phyloP scores from a whole-genome alignment of 768 basidiomycete genomes.

The Collybiopsis confluens region DNA sequence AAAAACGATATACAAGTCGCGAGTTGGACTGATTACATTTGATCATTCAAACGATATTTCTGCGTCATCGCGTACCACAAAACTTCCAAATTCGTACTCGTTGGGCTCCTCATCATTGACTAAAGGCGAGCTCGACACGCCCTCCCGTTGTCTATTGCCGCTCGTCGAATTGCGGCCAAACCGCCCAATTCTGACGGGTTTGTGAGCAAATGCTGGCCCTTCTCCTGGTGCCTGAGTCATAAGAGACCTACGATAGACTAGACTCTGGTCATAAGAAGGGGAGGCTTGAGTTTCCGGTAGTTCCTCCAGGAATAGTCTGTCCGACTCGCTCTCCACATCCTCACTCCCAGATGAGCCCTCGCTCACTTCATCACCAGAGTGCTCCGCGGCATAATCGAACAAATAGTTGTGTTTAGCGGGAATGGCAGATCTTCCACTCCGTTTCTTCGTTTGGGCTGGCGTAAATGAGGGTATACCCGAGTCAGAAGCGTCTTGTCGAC shows the following conservation, averaged over 20 bases:
- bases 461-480: constrained; percentile 5
- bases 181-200: constrained; percentile 41
- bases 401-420: constrained; percentile 30
- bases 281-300: constrained; percentile 64
- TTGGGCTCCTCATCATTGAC: constrained; percentile 49
- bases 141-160: constrained; percentile 19
- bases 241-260: constrained; percentile 67
- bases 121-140: constrained; percentile 60
- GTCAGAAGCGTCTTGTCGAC: constrained; percentile 21
- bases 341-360: constrained; percentile 54
- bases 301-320: constrained; percentile 62
- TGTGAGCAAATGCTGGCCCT: constrained; percentile 51
- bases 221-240: constrained; percentile 59
- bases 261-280: constrained; percentile 68
- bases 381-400: constrained; percentile 67
- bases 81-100: constrained; percentile 70
- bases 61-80: constrained; percentile 76
- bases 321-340: constrained; percentile 61
- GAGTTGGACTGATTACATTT: too few species aligned
- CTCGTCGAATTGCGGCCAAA: constrained; percentile 33
- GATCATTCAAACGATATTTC: constrained; percentile 52
- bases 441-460: constrained; percentile 13
- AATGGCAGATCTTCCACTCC: constrained; percentile 17
- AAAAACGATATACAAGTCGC: too few species aligned
- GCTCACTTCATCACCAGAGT: constrained; percentile 79